A percentile compares a stretch with the other conserved stretches of the same genome.
Evolutionary conservation across 495 filamentous ascomycete genomes (phyloP).

Genomic region (Daldinia caldariorum): DNA sequence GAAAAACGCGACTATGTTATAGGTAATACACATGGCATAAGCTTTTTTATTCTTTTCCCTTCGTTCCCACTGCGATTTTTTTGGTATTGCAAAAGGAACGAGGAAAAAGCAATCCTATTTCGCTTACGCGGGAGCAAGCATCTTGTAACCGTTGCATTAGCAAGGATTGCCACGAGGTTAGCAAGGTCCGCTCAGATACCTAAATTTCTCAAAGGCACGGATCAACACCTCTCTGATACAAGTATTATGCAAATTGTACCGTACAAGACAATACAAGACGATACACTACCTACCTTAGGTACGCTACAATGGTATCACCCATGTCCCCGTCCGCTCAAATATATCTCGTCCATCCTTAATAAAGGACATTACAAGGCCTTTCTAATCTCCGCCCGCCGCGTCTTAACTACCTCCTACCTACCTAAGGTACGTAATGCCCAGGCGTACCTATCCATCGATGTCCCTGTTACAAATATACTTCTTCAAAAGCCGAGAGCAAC

Average conservation of each 20-base stretch:
- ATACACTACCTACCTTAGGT: too few species aligned
- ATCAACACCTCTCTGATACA: not conserved
- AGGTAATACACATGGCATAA: not conserved
- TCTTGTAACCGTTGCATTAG: constrained; percentile 14
- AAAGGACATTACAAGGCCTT: not conserved
- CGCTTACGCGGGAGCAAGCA: constrained; percentile 22
- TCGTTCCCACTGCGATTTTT: not conserved
- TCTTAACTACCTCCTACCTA: too few species aligned
- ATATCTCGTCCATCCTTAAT: not conserved
- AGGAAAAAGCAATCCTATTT: constrained; percentile 11
- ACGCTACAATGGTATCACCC: not conserved
- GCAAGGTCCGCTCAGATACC: constrained; percentile 5
- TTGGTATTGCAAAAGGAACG: not conserved
- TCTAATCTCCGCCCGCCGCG: constrained; percentile 1
- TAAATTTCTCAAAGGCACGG: constrained; percentile 19
- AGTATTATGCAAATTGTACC: too few species aligned
- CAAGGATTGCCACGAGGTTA: constrained; percentile 16
- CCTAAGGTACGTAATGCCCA: not conserved
- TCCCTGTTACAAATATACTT: not conserved
- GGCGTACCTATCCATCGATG: too few species aligned
- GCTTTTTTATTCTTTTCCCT: not conserved
- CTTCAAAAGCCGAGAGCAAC: not conserved
- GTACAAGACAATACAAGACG: not conserved
- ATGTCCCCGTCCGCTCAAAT: not conserved
- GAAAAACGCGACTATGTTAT: not conserved